phyloP scores from a whole-genome alignment of 2,329 filamentous ascomycete species.

The Monilinia fructicola region DNA sequence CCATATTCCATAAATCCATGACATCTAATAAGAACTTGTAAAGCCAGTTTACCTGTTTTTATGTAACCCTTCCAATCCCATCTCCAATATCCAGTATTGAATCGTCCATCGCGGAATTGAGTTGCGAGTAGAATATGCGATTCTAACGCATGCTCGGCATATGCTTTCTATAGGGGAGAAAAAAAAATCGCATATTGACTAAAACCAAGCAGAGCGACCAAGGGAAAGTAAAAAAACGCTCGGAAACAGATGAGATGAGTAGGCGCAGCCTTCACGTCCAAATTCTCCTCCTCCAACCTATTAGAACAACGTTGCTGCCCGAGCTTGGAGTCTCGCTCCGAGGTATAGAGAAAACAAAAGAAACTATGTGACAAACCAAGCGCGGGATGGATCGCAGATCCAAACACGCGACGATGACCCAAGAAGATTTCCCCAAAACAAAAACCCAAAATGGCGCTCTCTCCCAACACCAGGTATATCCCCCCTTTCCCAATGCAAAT shows the following conservation, averaged over 20 bases:
- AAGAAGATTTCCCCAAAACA: conserved; percentile 22
- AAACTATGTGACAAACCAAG: conserved; percentile 22
- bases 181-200: background rate
- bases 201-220: background rate
- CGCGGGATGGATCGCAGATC: conserved; percentile 33
- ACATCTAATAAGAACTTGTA: background rate
- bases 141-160: conserved; percentile 15
- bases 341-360: conserved; percentile 23
- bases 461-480: conserved; percentile 40
- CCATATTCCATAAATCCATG: background rate
- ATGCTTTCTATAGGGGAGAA: background rate
- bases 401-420: conserved; percentile 25
- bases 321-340: conserved; percentile 37
- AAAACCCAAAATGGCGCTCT: conserved; percentile 23
- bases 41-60: conserved; percentile 1
- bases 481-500: conserved; percentile 39
- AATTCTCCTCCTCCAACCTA: conserved; percentile 23
- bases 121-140: background rate
- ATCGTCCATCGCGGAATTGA: background rate
- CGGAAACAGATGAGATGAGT: conserved; percentile 8
- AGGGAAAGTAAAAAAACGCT: background rate
- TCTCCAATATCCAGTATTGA: conserved; percentile 23
- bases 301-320: conserved; percentile 34
- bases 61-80: background rate
- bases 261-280: conserved; percentile 19